Evolutionary conservation across 495 filamentous ascomycete genomes (phyloP), one percentile per base, ranked within the genome.

Genomic region (Trichoderma reesei): DNA sequence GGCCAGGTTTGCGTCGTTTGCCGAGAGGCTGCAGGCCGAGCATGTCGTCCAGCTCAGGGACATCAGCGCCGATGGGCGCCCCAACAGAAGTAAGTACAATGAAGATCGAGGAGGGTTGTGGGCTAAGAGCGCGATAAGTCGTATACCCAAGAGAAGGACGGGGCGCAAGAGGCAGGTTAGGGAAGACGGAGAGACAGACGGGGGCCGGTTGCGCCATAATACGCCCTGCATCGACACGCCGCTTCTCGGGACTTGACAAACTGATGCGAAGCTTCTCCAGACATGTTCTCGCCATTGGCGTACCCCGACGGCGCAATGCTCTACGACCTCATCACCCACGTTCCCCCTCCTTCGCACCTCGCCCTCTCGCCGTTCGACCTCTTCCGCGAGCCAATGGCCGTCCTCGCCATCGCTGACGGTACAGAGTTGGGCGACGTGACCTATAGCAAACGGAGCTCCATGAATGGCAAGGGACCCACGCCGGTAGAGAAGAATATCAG

Each of bases 241-340:
- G 26, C 26, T 26, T 26, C 0, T 26, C 26, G 44, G 44, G n/a
- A 26, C 44, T 48, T 18, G 44, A 48, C 44, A 48, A 48, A 48
- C 44, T 48, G 44, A 48, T 48, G 44, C 20, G 33, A 9, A 59
- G 26, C 14, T 20, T 51, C 61, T 65, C 36, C 71, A 96, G 92
- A 91, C 70, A 92, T 96, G 87, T 96, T 98, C 73, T 95, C 91
- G 51, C 94, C 94, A 34, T 79, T 96, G 67, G 91, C 91, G 2
- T 98, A 96, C 72, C 93, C 93, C 9, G 85, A 85, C 65, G 94
- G 94, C 63, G 85, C 87, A 67, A 88, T 99, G 67, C 83, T 97
- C 66, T 97, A 95, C 81, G 89, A 96, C 72, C 80, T 97, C 62
- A 87, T 89, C 44, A 90, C 88, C 61, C 88, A 90, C 66, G 79